Percentiles rank a stretch among this genome's conserved stretches.
phyloP scores from a whole-genome alignment of 2,329 filamentous ascomycete genomes.

The Neofusicoccum laricinum region DNA sequence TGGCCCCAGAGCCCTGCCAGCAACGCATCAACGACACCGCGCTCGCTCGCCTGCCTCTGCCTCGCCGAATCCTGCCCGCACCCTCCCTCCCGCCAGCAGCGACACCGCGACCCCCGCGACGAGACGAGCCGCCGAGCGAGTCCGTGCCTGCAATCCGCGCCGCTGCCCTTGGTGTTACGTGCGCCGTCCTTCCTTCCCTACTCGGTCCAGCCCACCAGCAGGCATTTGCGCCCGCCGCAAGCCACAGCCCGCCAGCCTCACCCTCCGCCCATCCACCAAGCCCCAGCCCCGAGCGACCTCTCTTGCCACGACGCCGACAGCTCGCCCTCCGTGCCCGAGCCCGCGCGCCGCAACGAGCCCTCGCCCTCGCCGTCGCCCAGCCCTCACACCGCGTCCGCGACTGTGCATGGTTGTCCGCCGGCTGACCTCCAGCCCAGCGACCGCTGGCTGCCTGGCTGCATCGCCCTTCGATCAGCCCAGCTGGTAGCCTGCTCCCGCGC shows the following conservation, averaged over 20 bases:
- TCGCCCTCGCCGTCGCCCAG: neutral
- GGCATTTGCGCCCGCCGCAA: slow-evolving; percentile 8
- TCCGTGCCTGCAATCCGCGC: slow-evolving; percentile 5
- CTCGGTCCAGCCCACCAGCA: neutral
- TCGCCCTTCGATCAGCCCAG: slow-evolving; percentile 15
- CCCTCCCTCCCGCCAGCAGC: neutral
- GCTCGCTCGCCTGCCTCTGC: neutral
- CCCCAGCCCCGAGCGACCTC: neutral
- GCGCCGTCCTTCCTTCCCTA: slow-evolving; percentile 12
- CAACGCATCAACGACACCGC: neutral
- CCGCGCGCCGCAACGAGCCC: neutral
- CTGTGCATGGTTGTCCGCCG: slow-evolving; percentile 16
- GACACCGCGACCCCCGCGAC: neutral
- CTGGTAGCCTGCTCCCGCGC: slow-evolving; percentile 10
- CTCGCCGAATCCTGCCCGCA: neutral
- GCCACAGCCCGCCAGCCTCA: slow-evolving; percentile 8
- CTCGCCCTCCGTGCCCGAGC: neutral
- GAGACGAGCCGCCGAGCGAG: slow-evolving; percentile 6
- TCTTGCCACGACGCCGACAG: no score
- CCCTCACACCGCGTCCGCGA: neutral
- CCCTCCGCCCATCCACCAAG: neutral
- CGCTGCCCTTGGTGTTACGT: slow-evolving; percentile 11
- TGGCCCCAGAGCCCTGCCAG: neutral
- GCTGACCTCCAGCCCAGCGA: slow-evolving; percentile 15
- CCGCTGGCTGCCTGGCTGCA: slow-evolving; percentile 18